A percentile compares a stretch with the other conserved stretches of the same genome.
phyloP scores from a whole-genome alignment of 441 rosid genomes.

The Pelargonium myrrhifolium region DNA sequence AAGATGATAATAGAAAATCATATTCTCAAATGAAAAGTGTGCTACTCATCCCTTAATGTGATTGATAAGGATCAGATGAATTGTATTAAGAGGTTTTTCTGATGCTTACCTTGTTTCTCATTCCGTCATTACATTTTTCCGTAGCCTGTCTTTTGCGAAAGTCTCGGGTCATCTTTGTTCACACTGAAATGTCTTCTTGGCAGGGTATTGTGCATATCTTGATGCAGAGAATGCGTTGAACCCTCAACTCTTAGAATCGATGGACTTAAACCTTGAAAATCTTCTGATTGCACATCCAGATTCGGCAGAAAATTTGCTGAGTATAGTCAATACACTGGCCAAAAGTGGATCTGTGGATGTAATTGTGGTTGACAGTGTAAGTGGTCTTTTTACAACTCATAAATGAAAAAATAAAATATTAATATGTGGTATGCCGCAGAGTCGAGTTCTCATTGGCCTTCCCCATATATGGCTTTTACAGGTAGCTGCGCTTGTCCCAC shows the following conservation, averaged over 20 bases:
- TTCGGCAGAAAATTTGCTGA: slow-evolving; percentile 81
- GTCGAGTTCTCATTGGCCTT: not conserved
- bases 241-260: slow-evolving; percentile 60
- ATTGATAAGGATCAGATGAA: too few species aligned
- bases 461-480: slow-evolving; percentile 22
- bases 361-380: slow-evolving; percentile 90
- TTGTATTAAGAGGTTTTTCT: too few species aligned
- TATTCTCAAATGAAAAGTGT: too few species aligned
- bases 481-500: slow-evolving; percentile 93
- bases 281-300: slow-evolving; percentile 71
- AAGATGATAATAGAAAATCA: too few species aligned
- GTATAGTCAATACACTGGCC: slow-evolving; percentile 65
- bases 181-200: slow-evolving; percentile 11
- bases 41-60: too few species aligned
- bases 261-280: slow-evolving; percentile 66
- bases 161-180: slow-evolving; percentile 9
- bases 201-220: slow-evolving; percentile 89
- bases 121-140: too few species aligned
- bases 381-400: slow-evolving; percentile 16
- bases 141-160: too few species aligned
- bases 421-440: not conserved
- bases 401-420: too few species aligned
- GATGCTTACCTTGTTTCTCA: too few species aligned
- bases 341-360: slow-evolving; percentile 81
- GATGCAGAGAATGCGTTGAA: slow-evolving; percentile 91